A percentile compares a stretch with the other conserved stretches of the same genome.
These are phyloP conservation scores for Brassica juncea DNA, from an alignment of 345 rosid species.

Conservation along the genomic window DNA sequence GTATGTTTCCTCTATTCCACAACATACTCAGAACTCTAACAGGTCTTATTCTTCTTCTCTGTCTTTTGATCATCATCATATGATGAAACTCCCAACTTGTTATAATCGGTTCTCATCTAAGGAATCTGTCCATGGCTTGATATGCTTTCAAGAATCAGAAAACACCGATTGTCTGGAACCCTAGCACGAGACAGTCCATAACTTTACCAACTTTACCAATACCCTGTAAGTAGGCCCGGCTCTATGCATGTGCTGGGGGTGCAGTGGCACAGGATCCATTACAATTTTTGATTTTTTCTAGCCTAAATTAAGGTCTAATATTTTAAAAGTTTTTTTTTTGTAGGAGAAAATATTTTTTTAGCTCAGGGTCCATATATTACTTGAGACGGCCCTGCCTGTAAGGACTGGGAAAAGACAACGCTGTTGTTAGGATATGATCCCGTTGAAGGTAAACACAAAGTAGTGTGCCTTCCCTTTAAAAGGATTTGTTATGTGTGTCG, in stretches of 20 bases:
- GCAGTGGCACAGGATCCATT: no score
- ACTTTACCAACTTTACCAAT: neutral
- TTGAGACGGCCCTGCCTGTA: neutral
- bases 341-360: no score
- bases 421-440: conserved; percentile 13
- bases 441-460: conserved; percentile 7
- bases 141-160: neutral
- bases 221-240: neutral
- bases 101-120: neutral
- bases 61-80: neutral
- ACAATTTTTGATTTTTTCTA: no score
- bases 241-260: no score
- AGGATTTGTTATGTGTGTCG: neutral
- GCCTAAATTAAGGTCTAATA: no score
- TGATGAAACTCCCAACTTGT: neutral
- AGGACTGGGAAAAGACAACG: neutral
- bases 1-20: neutral
- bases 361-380: no score
- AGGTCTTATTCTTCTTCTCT: neutral
- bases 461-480: neutral
- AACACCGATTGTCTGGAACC: conserved; percentile 2
- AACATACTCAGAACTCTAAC: neutral
- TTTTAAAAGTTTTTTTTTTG: no score
- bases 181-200: conserved; percentile 2
- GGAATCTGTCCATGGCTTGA: neutral